Evolutionary conservation across 352 stramenopile species (phyloP).

Genomic region (Phytophthora crassamura): DNA sequence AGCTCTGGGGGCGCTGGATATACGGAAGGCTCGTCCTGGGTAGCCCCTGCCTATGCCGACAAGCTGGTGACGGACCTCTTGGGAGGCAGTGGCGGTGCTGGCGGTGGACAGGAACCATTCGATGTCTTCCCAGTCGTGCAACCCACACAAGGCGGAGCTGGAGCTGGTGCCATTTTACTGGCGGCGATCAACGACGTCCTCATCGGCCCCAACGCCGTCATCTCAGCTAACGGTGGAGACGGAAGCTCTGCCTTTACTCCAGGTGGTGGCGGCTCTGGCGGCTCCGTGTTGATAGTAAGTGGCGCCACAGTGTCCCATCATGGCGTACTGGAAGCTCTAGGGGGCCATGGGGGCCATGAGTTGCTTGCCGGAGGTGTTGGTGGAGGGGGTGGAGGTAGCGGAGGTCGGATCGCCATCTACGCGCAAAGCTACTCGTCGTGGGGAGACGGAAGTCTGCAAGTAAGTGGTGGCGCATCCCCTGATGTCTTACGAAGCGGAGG

Average conservation of each 20-base stretch:
- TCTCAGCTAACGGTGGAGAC: slow-evolving; percentile 80
- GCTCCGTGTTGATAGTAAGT: slow-evolving; percentile 58
- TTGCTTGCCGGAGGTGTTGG: slow-evolving; percentile 15
- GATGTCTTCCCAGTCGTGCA: slow-evolving; percentile 72
- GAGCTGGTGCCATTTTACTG: slow-evolving; percentile 88
- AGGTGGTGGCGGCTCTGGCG: slow-evolving; percentile 65
- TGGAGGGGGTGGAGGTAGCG: slow-evolving; percentile 90
- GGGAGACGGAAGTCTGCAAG: slow-evolving; percentile 72
- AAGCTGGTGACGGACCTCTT: slow-evolving; percentile 80
- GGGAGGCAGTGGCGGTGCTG: slow-evolving; percentile 92
- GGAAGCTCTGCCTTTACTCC: slow-evolving; percentile 62
- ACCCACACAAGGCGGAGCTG: slow-evolving; percentile 88
- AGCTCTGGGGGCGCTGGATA: slow-evolving; percentile 67
- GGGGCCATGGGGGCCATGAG: slow-evolving; percentile 84
- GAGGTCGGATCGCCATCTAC: slow-evolving; percentile 84
- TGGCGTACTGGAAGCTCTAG: slow-evolving; percentile 74
- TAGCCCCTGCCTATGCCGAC: slow-evolving; percentile 45
- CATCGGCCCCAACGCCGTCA: slow-evolving; percentile 74
- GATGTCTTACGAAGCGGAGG: slow-evolving; percentile 44
- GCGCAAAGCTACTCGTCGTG: slow-evolving; percentile 93
- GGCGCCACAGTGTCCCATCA: slow-evolving; percentile 67
- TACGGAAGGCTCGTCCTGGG: slow-evolving; percentile 24
- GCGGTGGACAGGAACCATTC: slow-evolving; percentile 85
- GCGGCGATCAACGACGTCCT: slow-evolving; percentile 95
- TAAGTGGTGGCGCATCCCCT: slow-evolving; percentile 74